Evolutionary conservation across 768 basidiomycete genomes (phyloP), one percentile per base, ranked within the genome.

Genomic region (Mycena maculata): DNA sequence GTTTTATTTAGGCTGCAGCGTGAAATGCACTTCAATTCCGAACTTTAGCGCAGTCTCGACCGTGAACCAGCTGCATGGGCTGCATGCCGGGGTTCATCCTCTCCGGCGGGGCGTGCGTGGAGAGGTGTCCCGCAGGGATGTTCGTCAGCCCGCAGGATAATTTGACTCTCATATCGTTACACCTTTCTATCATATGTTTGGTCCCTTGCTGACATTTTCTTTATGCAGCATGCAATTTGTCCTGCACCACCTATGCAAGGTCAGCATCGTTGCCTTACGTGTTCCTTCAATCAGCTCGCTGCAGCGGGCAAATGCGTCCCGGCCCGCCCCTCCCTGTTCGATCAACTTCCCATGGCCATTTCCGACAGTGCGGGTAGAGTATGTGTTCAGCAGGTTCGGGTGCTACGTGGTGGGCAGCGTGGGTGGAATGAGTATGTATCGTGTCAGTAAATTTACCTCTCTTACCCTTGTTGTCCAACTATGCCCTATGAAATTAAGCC

Each of bases 71-170:
- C 82, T 95, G 94, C 76, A 92, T 88, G 11, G 87, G 82, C 3
- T 96, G 94, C 74, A 76, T 95, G 20, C 88, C 92, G 12, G 94
- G 95, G 11, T 90, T 86, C 61, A 88, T 92, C 45, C 86, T 96
- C 31, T 89, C 83, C 25, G 82, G 89, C 22, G 93, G 93, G 2
- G 76, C 83, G 48, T 96, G 95, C 65, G 83, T 94, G 18, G 80
- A 80, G 16, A 83, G 81, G 61, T 96, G 95, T 72, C 92, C 95
- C 7, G 74, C 85, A 6, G 92, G 92, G 4, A 89, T 88, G 0
- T 92, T 93, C 60, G 79, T 92, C 2, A 87, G 87, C n/a, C 85
- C 90, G 8, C 82, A 87, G 68, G 91, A 94, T 70, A 91, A 90
- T 55, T 74, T 88, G 44, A 94, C n/a, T n/a, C 89, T 3, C 96